A percentile compares a stretch with the other conserved stretches of the same genome.
Evolutionary conservation across 768 basidiomycete genomes (phyloP).

Genomic region (Tulasnella sp.): DNA sequence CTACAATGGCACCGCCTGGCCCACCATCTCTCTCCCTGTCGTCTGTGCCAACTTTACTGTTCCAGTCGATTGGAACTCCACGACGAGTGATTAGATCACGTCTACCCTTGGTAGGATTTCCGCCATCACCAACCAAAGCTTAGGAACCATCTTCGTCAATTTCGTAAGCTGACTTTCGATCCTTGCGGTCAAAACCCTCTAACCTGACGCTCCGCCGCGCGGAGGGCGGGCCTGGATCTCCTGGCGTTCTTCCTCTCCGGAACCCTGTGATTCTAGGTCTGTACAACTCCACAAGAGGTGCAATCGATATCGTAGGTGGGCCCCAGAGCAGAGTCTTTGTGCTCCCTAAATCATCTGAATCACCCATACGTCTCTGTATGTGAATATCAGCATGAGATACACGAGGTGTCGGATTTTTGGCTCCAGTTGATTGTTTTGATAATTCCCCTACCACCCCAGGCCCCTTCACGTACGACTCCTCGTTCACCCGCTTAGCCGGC

Average conservation of each 20-base stretch:
- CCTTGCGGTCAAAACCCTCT: too few species aligned
- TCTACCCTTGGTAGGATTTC: neutral
- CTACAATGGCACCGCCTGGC: too few species aligned
- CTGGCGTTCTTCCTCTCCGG: neutral
- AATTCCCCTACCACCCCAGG: neutral
- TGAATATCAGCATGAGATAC: neutral
- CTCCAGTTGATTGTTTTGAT: neutral
- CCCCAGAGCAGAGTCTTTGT: neutral
- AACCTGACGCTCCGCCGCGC: too few species aligned
- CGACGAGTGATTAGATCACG: neutral
- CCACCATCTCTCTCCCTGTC: neutral
- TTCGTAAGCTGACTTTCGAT: too few species aligned
- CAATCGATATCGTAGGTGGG: neutral
- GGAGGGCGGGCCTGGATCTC: neutral
- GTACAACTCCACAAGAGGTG: neutral
- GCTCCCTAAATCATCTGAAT: too few species aligned
- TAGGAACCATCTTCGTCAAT: neutral
- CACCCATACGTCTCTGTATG: too few species aligned
- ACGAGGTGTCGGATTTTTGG: neutral
- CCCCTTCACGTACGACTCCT: neutral
- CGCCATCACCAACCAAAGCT: neutral
- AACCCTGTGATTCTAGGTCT: neutral
- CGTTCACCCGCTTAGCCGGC: neutral
- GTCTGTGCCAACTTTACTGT: conserved; percentile 1
- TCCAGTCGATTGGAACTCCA: neutral